Percentiles rank a stretch among this genome's conserved stretches.
Evolutionary conservation across 2,329 filamentous ascomycete genomes (phyloP).

Genomic region (Ceratocystis colombiana): DNA sequence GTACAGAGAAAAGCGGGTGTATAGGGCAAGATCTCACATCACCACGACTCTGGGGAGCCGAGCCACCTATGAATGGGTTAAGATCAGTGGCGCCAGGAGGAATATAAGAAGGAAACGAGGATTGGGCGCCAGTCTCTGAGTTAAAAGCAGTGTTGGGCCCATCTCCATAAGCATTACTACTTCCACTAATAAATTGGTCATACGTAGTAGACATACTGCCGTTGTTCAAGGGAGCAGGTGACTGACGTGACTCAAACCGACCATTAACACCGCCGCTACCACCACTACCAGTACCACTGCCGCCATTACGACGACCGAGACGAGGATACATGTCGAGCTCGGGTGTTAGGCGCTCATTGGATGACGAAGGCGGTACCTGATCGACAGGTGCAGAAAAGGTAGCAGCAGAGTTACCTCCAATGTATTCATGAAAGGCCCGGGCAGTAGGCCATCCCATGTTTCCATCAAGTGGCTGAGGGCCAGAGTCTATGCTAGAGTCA

Average conservation of each 20-base stretch:
- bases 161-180: conserved; percentile 2
- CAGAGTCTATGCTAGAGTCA: neutral
- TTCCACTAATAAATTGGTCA: conserved; percentile 11
- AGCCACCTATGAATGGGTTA: neutral
- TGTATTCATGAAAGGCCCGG: conserved; percentile 9
- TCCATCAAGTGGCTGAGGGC: conserved; percentile 6
- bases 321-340: conserved; percentile 13
- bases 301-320: neutral
- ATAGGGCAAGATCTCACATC: conserved; percentile 12
- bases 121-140: neutral
- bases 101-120: conserved; percentile 12
- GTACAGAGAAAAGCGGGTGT: neutral
- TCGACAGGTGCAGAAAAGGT: neutral
- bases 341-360: conserved; percentile 10
- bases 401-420: neutral
- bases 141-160: conserved; percentile 1
- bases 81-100: conserved; percentile 2
- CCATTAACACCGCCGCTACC: neutral
- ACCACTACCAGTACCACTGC: conserved; percentile 1
- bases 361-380: neutral
- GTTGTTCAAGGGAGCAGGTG: conserved; percentile 12
- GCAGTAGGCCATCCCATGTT: neutral
- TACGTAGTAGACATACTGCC: neutral
- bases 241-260: conserved; percentile 11
- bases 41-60: conserved; percentile 11